phyloP scores from a whole-genome alignment of 169 alveolate genomes.

The Cryptosporidium canis region DNA sequence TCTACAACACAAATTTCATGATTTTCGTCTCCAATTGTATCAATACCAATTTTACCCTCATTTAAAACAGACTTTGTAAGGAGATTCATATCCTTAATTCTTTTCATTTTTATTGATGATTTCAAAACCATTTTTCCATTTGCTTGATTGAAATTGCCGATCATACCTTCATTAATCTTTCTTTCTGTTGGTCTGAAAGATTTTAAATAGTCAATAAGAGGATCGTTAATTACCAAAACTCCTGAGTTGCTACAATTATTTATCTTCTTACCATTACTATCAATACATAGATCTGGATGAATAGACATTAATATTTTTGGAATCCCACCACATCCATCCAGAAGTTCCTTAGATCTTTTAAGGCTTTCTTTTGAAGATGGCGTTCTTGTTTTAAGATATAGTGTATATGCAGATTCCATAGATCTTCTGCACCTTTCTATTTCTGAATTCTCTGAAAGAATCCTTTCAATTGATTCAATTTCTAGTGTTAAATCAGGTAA shows the following conservation, averaged over 20 bases:
- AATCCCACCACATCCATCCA: conserved; percentile 47
- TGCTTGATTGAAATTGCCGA: too few relatives aligned
- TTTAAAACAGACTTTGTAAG: conserved; percentile 2
- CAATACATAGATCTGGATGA: conserved; percentile 23
- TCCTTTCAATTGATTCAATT: conserved; percentile 67
- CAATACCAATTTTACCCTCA: neutral
- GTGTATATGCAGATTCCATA: conserved; percentile 73
- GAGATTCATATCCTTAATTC: neutral
- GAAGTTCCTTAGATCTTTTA: conserved; percentile 48
- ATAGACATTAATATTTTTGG: conserved; percentile 50
- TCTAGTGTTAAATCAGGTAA: conserved; percentile 44
- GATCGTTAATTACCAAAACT: conserved; percentile 44
- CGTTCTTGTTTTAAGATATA: conserved; percentile 65
- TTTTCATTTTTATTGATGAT: conserved; percentile 46
- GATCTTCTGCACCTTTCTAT: conserved; percentile 52
- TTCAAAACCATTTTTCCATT: conserved; percentile 23
- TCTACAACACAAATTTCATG: neutral
- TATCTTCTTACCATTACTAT: neutral
- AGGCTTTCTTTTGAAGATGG: conserved; percentile 73
- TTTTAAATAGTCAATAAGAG: conserved; percentile 54
- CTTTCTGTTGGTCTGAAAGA: conserved; percentile 42
- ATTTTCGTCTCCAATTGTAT: neutral
- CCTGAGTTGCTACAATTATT: neutral
- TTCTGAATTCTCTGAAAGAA: conserved; percentile 73
- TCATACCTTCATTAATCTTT: neutral